A percentile compares a stretch with the other conserved stretches of the same genome.
phyloP scores from a whole-genome alignment of 495 filamentous ascomycete species.

The Xylaria venustula region DNA sequence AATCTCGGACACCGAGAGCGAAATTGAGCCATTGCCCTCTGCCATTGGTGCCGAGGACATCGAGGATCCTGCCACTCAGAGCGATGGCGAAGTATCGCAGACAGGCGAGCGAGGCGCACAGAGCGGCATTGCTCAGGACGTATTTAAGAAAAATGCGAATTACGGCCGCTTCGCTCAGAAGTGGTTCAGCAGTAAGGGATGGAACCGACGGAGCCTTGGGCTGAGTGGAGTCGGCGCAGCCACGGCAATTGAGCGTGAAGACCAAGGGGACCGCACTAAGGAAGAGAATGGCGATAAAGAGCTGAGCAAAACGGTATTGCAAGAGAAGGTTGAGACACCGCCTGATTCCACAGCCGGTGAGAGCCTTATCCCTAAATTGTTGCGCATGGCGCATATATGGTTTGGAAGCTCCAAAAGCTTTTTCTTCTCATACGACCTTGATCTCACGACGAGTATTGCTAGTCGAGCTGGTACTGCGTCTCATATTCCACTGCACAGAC shows the following conservation, averaged over 20 bases:
- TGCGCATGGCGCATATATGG: constrained; percentile 77
- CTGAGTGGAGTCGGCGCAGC: constrained; percentile 41
- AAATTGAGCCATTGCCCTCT: constrained; percentile 31
- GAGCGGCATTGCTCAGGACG: constrained; percentile 74
- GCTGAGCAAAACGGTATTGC: constrained; percentile 31
- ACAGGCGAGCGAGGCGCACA: constrained; percentile 19
- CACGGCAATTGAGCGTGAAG: constrained; percentile 10
- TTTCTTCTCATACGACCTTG: constrained; percentile 90
- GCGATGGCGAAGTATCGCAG: constrained; percentile 25
- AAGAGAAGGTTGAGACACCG: constrained; percentile 28
- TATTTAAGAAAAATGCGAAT: constrained; percentile 69
- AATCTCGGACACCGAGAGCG: constrained; percentile 40
- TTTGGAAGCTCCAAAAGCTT: constrained; percentile 79
- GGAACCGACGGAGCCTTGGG: constrained; percentile 61
- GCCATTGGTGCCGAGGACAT: constrained; percentile 27
- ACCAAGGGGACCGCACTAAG: not conserved
- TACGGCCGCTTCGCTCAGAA: constrained; percentile 86
- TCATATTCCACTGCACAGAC: constrained; percentile 58
- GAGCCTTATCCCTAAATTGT: constrained; percentile 75
- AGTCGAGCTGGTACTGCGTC: constrained; percentile 41
- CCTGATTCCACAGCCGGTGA: constrained; percentile 25
- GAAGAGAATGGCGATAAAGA: constrained; percentile 21
- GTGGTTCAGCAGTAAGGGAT: constrained; percentile 84
- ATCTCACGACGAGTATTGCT: constrained; percentile 70
- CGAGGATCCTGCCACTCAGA: constrained; percentile 27